phyloP scores from a whole-genome alignment of 2,329 filamentous ascomycete genomes.

The Ustulina deusta region DNA sequence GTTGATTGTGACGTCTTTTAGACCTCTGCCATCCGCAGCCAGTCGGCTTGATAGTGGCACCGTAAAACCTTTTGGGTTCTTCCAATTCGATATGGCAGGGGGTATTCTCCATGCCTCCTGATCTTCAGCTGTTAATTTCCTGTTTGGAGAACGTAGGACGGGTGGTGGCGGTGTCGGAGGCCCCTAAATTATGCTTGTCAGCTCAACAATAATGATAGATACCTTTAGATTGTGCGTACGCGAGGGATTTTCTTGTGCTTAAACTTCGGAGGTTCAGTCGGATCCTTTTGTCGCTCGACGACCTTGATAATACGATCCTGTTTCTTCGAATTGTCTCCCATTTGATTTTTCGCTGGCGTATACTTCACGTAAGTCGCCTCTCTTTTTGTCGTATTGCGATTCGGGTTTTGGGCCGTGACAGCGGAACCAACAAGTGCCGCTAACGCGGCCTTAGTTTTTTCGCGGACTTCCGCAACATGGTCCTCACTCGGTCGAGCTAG shows the following conservation, averaged over 20 bases:
- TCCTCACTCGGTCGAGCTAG: constrained; percentile 87
- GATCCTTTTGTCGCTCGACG: constrained; percentile 91
- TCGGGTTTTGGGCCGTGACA: constrained; percentile 91
- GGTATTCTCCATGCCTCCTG: constrained; percentile 94
- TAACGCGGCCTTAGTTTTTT: constrained; percentile 88
- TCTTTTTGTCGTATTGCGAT: constrained; percentile 82
- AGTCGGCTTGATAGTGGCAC: constrained; percentile 95
- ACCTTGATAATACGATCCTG: constrained; percentile 99
- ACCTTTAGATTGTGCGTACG: constrained; percentile 7
- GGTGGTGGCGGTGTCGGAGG: constrained; percentile 91
- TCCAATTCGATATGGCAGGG: constrained; percentile 96
- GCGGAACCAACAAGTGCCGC: constrained; percentile 85
- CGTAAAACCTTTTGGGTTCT: constrained; percentile 98
- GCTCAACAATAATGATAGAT: not conserved
- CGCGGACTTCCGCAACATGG: constrained; percentile 83
- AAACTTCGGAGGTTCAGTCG: constrained; percentile 95
- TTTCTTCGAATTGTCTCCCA: constrained; percentile 88
- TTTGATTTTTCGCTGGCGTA: constrained; percentile 94
- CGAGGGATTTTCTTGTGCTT: constrained; percentile 96
- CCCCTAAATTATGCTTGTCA: constrained; percentile 63
- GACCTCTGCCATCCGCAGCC: constrained; percentile 88
- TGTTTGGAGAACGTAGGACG: constrained; percentile 92
- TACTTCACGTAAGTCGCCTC: constrained; percentile 96
- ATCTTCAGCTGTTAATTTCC: constrained; percentile 95
- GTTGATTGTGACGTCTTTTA: constrained; percentile 96